Base-by-base conservation (phyloP, 306 rosid genomes). In the Fragaria nilgerrensis region DNA sequence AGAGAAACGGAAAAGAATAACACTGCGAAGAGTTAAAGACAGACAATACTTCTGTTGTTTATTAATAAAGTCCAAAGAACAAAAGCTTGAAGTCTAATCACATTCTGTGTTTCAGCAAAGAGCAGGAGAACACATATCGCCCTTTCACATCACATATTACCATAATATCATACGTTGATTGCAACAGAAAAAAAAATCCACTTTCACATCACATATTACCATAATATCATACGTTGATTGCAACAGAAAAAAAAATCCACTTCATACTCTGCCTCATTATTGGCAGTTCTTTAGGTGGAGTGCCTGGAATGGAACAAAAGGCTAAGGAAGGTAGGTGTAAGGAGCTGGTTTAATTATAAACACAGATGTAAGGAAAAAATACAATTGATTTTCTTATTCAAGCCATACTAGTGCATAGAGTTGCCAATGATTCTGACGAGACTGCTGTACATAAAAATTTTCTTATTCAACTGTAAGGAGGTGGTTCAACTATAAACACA, bases 21-120 rank as follows among this genome's bases (percentile, higher is more conserved):
- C 32, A 62, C 32, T 1, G 10, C 14, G n/a, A 12, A 52, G 34
- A 11, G 48, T 72, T 20, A 73, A 1, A 49, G 12, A n/a, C 48
- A 19, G 48, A 32, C 25, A 49, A 29, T 29, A 16, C 45, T 52
- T 52, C 59, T 20, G 20, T 72, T 52, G 43, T 20, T 52, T 55
- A 20, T 13, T 12, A 12, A 12, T 9, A 73, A 73, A 49, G 45
- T 19, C 55, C 1, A 11, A 25, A 19, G n/a, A 14, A 36, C 43
- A n/a, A 72, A 36, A 52, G 75, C 29, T 23, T 49, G 25, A 36
- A 72, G 49, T 73, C 53, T 44, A 68, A 44, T 68, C 36, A 68
- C 36, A 68, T 11, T 44, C 34, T 22, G 6, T 44, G 73, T 27
- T 67, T 67, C 44, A 41, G 7, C 9, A 47, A 52, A 9, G 29